These are phyloP conservation scores for Spencermartinsiella europaea DNA, from an alignment of 805 yeast genomes.

Conservation along the genomic window DNA sequence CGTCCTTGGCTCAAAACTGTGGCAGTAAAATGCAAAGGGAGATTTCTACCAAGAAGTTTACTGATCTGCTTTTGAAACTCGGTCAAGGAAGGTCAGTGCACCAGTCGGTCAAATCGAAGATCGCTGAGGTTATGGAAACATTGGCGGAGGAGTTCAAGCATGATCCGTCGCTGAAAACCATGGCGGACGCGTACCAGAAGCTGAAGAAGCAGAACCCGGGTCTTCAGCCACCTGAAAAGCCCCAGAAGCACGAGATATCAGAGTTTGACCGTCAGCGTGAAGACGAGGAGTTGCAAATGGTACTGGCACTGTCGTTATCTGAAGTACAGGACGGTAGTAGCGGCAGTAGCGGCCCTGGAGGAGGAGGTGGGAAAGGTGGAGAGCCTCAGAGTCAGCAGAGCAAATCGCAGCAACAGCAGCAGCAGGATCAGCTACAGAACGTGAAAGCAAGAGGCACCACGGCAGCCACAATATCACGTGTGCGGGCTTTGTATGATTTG, in stretches of 20 bases:
- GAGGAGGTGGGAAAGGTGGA: conserved; percentile 5
- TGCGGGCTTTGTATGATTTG: conserved; percentile 80
- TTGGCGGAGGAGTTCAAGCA: conserved; percentile 55
- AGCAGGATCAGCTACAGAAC: conserved; percentile 19
- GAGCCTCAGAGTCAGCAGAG: conserved; percentile 14
- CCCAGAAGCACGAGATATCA: conserved; percentile 49
- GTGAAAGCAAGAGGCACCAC: conserved; percentile 23
- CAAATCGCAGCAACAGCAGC: conserved; percentile 20
- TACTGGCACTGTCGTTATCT: conserved; percentile 63
- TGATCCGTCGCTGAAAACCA: conserved; percentile 73
- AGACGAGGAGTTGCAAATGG: conserved; percentile 75
- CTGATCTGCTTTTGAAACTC: conserved; percentile 44
- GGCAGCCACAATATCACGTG: conserved; percentile 50
- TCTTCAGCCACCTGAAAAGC: conserved; percentile 47
- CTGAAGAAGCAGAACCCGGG: conserved; percentile 42
- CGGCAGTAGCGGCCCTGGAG: no score
- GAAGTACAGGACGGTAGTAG: conserved; percentile 41
- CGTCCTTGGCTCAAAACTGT: conserved; percentile 69
- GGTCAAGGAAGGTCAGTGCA: conserved; percentile 56
- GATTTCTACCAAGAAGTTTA: conserved; percentile 54
- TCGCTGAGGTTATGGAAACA: conserved; percentile 65
- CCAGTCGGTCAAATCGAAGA: conserved; percentile 55
- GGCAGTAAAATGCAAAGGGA: conserved; percentile 63
- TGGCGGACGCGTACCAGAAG: conserved; percentile 55
- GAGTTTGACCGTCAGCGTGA: conserved; percentile 49